Conservation (phyloP, 129 eudicot genomes). For the Oenanthe sinensis region DNA sequence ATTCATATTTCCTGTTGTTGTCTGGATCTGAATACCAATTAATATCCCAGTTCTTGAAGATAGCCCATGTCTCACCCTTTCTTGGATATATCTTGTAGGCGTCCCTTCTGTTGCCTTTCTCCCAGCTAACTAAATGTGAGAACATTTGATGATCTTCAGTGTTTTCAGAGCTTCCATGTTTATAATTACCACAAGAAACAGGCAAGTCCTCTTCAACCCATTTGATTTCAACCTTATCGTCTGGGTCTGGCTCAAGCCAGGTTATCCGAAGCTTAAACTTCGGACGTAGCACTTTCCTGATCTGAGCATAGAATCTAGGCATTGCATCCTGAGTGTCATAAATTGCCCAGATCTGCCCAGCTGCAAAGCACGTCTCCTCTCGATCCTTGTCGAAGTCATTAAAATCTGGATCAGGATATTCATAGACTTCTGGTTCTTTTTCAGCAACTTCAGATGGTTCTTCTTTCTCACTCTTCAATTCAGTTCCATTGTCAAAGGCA, state of each 20-base stretch:
- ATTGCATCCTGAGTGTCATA: slow-evolving; percentile 60
- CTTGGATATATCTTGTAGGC: slow-evolving; percentile 31
- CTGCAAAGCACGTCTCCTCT: slow-evolving; percentile 29
- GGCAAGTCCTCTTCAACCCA: slow-evolving; percentile 55
- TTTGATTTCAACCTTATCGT: slow-evolving; percentile 24
- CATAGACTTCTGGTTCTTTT: slow-evolving; percentile 29
- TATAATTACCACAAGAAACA: slow-evolving; percentile 54
- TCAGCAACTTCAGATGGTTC: slow-evolving; percentile 6
- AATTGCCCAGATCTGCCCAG: slow-evolving; percentile 67
- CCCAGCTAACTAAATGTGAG: slow-evolving; percentile 54
- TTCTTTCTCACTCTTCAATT: not conserved
- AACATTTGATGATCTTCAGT: slow-evolving; percentile 36
- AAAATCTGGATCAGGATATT: slow-evolving; percentile 59
- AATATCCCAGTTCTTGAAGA: slow-evolving; percentile 53
- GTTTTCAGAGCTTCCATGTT: slow-evolving; percentile 29
- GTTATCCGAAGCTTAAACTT: slow-evolving; percentile 34
- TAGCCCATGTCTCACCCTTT: slow-evolving; percentile 71
- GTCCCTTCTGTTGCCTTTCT: slow-evolving; percentile 18
- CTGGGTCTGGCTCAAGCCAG: slow-evolving; percentile 62
- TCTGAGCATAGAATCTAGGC: slow-evolving; percentile 72
- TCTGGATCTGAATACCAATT: slow-evolving; percentile 29
- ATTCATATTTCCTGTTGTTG: slow-evolving; percentile 24
- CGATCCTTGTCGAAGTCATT: slow-evolving; percentile 48
- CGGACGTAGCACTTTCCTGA: slow-evolving; percentile 31
- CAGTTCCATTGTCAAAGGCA: slow-evolving; percentile 11